Evolutionary conservation across 2,329 filamentous ascomycete species (phyloP), one percentile per base, ranked within the genome.

Genomic region (Tolypocladium sp.): DNA sequence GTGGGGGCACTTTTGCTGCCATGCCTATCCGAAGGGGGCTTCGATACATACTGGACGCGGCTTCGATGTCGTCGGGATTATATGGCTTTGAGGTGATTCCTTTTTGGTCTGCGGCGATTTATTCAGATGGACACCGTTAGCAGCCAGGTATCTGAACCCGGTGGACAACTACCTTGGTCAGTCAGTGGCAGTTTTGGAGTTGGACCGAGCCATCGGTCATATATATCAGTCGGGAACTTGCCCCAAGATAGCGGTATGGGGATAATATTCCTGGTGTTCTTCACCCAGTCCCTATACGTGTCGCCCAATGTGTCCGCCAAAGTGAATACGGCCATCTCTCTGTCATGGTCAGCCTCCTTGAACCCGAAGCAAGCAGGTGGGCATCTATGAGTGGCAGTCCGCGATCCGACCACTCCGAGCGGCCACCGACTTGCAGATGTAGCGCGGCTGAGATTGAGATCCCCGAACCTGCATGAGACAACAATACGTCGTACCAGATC

Each of bases 1-100:
- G 58, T 83, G 80, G 64, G 79, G 81, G 67, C 80, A 82, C 63
- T 79, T 83, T 44, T 82, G 80, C 70, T 82, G 80, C 70, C 38
- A 59, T 15, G 20, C 40, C 20, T 61, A 55, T 37, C 33, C 12
- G 5, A 22, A 25, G 40, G 55, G 55, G 20, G 57, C 25, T 41
- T 27, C 22, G 10, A 25, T 46, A 20, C 10, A 25, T 46, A 20
- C 10, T 49, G 13, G 25, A 9, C n/a, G 10, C 42, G 42, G n/a
- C 6, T 44, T 13, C 22, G 22, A 13, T 6, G 13, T 30, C 44
- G 13, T 25, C 13, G 25, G 25, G 22, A 3, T 27, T 2, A 25
- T 7, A 49, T 30, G 25, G 13, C 13, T 30, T 49, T 25, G 44
- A 22, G 9, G 42, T 13, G 4, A 44, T 44, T 22, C 5, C 13